Conservation (phyloP, 257 asterid genomes). For the Penstemon barbatus region DNA sequence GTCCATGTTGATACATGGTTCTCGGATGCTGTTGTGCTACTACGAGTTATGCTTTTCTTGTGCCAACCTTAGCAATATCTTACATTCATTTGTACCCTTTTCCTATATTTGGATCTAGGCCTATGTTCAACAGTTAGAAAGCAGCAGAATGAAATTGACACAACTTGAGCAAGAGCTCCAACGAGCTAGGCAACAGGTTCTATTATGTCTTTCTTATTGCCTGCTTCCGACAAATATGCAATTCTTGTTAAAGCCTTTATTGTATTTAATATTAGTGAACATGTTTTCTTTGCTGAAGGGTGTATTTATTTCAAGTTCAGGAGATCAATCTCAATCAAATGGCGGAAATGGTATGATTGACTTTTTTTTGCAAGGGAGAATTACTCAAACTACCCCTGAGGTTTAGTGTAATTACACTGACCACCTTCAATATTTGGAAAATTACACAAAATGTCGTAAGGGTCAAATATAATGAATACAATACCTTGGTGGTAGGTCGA, state of each 20-base stretch:
- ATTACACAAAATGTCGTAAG: not conserved
- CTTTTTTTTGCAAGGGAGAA: too few relatives aligned
- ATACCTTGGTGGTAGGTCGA: not conserved
- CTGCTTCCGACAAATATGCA: constrained; percentile 8
- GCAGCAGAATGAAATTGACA: constrained; percentile 98
- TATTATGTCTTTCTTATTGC: constrained; percentile 17
- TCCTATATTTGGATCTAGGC: constrained; percentile 54
- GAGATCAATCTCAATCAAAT: constrained; percentile 89
- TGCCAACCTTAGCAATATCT: not conserved
- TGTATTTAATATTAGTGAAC: constrained; percentile 28
- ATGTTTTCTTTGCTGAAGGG: constrained; percentile 57
- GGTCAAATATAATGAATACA: not conserved
- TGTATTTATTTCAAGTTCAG: constrained; percentile 90
- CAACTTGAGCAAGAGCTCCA: constrained; percentile 99
- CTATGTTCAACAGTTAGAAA: constrained; percentile 94
- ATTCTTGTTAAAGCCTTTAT: constrained; percentile 8
- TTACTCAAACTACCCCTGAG: too few relatives aligned
- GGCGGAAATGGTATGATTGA: constrained; percentile 79
- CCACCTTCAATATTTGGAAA: too few relatives aligned
- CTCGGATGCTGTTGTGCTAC: too few relatives aligned
- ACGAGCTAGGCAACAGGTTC: constrained; percentile 98
- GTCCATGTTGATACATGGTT: too few relatives aligned
- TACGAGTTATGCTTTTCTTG: too few relatives aligned
- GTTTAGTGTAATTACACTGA: too few relatives aligned
- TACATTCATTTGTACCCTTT: constrained; percentile 1